Evolutionary conservation across 2,329 filamentous ascomycete genomes (phyloP), one percentile per base, ranked within the genome.

Genomic region (Colletotrichum trifolii): DNA sequence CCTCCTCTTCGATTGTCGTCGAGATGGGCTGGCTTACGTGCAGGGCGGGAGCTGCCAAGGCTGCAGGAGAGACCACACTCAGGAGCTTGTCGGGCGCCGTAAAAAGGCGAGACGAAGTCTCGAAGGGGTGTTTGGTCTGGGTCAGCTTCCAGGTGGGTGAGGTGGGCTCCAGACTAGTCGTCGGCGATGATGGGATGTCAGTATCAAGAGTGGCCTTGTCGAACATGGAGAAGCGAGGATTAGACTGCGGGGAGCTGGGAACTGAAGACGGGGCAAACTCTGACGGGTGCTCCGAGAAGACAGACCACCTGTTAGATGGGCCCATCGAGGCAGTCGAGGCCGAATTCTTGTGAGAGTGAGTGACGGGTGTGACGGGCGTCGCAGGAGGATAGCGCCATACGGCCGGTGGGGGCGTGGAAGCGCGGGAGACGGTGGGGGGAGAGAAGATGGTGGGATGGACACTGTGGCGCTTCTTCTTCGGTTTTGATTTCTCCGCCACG

Each of bases 241-340:
- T 88, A 2, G 93, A 96, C 48, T 85, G 86, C 0, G 96, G 94
- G 4, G 95, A 97, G 70, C 90, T 94, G 2, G 94, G 90, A 2
- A 91, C 84, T 0, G 94, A 97, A 2, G 91, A 93, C 1, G 87
- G 77, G 2, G 87, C 84, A 63, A 91, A 88, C 9, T 91, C 89
- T 0, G 87, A 87, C 35, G 86, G 85, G 52, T 83, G 80, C 49
- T 84, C 83, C 0, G 89, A 87, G 71, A 90, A 83, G 58, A 85
- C 73, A 33, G 90, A 89, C 87, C 90, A 94, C 56, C 89, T 85
- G 64, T 86, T 83, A 34, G 71, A 58, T 25, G 82, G 77, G 60
- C 79, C 77, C 61, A 78, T 69, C 48, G 83, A 76, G 48, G 74
- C 69, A 68, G 78, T 75, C 78, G 83, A 74, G 81, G 86, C 70